Base-by-base conservation (phyloP, 257 asterid genomes). In the Paraleonurus japonicus region DNA sequence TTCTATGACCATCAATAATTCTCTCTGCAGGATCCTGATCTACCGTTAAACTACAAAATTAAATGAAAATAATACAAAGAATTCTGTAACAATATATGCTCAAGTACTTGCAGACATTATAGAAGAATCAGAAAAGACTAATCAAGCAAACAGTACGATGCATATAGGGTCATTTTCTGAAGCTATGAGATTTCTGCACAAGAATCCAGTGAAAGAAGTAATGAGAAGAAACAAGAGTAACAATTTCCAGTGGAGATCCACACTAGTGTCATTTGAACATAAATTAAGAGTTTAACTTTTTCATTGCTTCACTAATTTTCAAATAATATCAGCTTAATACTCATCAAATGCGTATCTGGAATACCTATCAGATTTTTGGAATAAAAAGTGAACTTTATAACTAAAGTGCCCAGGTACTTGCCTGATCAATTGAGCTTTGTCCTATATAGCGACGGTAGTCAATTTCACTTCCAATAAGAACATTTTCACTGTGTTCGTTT, bases 391-490 rank as follows among this genome's bases (percentile, higher is more conserved):
- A 50, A 68, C 7, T 16, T 30, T 48, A 47, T 43, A 57, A 58
- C 47, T 69, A 26, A 45, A 58, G 39, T 70, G 23, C 50, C 32
- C 26, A 61, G 32, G 75, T 62, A 68, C 87, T 89, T 82, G 82
- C 97, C 99, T 88, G 88, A 76, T 91, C 89, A 63, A 75, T 75
- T 67, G 96, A 86, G 72, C 83, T 81, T 75, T 83, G 74, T 70
- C 92, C 95, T 84, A 86, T 84, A 54, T 85, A 82, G 66, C 98
- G 96, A 27, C 99, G 96, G 80, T 91, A 94, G 75, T 94, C 99
- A 68, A 91, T 85, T 81, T 94, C 99, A 73, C 92, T 89, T 72
- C 99, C 98, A 72, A 94, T 89, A 23, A 85, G 83, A 71, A 88
- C 77, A 81, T 61, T 83, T 72, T 88, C 87, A 73, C 92, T 86